Evolutionary conservation across 2,329 filamentous ascomycete species (phyloP).

Genomic region (Pseudonectria buxi): DNA sequence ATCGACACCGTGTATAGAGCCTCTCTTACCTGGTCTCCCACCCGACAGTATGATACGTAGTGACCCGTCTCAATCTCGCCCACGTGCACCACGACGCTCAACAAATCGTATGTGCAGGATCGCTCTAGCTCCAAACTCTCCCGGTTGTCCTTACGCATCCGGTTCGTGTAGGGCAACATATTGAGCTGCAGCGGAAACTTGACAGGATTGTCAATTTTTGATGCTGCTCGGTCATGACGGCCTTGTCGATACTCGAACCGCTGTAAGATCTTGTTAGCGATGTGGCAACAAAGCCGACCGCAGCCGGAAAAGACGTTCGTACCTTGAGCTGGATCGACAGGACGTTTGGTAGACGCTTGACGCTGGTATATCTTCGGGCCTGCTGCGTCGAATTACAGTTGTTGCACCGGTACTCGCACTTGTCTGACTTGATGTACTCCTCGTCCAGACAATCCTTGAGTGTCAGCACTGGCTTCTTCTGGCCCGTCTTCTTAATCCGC

Average conservation of each 20-base stretch:
- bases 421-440: conserved; percentile 80
- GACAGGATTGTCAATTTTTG: conserved; percentile 83
- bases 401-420: conserved; percentile 81
- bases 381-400: conserved; percentile 72
- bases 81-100: conserved; percentile 87
- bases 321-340: conserved; percentile 91
- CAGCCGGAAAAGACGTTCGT: conserved; percentile 12
- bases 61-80: conserved; percentile 90
- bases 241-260: conserved; percentile 68
- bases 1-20: too few relatives aligned
- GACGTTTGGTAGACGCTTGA: conserved; percentile 81
- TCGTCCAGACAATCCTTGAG: conserved; percentile 72
- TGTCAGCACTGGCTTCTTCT: conserved; percentile 36
- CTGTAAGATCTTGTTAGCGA: conserved; percentile 25
- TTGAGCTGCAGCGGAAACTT: conserved; percentile 82
- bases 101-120: conserved; percentile 75
- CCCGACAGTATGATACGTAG: conserved; percentile 82
- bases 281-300: too few relatives aligned
- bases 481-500: conserved; percentile 47
- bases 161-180: conserved; percentile 82
- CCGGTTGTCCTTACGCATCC: conserved; percentile 45
- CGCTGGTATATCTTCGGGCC: conserved; percentile 75
- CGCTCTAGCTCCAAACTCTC: conserved; percentile 53
- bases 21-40: conserved; percentile 55
- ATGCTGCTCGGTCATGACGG: conserved; percentile 59